Evolutionary conservation across 352 stramenopile species (phyloP).

Genomic region (Globisporangium solare): DNA sequence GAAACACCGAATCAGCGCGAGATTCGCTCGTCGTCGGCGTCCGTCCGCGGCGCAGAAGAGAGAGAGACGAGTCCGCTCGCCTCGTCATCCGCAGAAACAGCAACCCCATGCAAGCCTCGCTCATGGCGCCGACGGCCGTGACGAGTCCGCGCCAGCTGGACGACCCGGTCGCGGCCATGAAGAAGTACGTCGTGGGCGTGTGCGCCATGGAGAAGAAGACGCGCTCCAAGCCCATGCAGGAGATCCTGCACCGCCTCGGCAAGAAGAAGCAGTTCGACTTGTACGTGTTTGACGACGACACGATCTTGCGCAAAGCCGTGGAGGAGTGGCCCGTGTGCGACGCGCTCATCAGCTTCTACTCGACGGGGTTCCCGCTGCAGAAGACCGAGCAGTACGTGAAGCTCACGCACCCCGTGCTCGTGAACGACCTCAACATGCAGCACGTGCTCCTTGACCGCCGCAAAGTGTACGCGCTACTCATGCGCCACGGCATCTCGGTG

Average conservation of each 20-base stretch:
- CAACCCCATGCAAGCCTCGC: background rate
- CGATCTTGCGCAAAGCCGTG: conserved; percentile 93
- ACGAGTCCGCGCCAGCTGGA: conserved; percentile 3
- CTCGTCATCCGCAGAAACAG: too few relatives aligned
- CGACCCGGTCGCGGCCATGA: conserved; percentile 14
- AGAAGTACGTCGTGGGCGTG: conserved; percentile 91
- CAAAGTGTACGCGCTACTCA: conserved; percentile 95
- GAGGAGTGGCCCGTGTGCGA: conserved; percentile 95
- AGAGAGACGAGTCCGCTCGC: too few relatives aligned
- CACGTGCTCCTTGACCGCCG: conserved; percentile 94
- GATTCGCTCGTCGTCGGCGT: too few relatives aligned
- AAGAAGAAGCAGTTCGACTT: conserved; percentile 95
- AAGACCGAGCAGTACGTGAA: conserved; percentile 97
- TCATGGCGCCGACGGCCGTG: conserved; percentile 1
- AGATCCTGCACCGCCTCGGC: conserved; percentile 92
- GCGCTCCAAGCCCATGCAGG: conserved; percentile 94
- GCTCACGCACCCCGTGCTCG: conserved; percentile 92
- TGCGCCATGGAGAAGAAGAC: conserved; percentile 99
- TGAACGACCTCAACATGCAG: conserved; percentile 99
- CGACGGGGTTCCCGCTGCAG: conserved; percentile 95
- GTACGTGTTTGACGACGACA: conserved; percentile 97
- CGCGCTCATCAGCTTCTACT: conserved; percentile 99
- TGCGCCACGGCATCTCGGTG: conserved; percentile 93
- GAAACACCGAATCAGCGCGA: too few relatives aligned
- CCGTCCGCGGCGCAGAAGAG: too few relatives aligned